Evolutionary conservation across 2,329 filamentous ascomycete genomes (phyloP).

Genomic region (Pseudogymnoascus sp.): DNA sequence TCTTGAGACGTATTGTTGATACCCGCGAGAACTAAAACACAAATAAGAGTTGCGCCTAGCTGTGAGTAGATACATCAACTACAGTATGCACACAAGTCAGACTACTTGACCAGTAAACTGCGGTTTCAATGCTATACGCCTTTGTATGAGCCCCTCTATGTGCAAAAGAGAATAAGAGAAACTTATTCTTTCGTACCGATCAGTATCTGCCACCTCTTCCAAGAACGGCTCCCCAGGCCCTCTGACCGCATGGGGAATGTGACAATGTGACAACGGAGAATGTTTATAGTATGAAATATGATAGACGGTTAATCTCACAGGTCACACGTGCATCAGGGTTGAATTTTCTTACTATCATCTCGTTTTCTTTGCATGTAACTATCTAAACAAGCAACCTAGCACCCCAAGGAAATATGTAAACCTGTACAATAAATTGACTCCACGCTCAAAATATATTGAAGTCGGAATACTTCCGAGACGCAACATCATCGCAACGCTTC

Average conservation of each 20-base stretch:
- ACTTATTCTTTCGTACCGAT: not conserved
- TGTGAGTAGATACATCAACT: not conserved
- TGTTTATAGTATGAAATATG: not conserved
- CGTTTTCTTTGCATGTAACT: constrained; percentile 10
- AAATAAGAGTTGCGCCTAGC: not conserved
- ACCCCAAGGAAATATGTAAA: not conserved
- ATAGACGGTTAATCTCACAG: not conserved
- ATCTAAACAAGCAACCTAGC: not conserved
- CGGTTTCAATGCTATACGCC: not conserved
- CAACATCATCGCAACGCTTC: constrained; percentile 28
- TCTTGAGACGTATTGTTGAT: not conserved
- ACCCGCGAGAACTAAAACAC: not conserved
- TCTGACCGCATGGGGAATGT: not conserved
- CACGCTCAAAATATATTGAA: constrained; percentile 19
- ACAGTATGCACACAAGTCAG: no score
- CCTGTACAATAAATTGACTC: not conserved
- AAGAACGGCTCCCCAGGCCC: not conserved
- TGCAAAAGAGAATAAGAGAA: not conserved
- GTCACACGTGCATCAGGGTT: not conserved
- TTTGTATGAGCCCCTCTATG: not conserved
- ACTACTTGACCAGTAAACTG: no score
- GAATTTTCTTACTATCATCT: not conserved
- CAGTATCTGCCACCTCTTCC: not conserved
- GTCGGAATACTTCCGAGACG: constrained; percentile 5
- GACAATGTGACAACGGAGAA: not conserved